Conservation (phyloP, 176 grass and related monocot genomes). For the Ananas comosus region DNA sequence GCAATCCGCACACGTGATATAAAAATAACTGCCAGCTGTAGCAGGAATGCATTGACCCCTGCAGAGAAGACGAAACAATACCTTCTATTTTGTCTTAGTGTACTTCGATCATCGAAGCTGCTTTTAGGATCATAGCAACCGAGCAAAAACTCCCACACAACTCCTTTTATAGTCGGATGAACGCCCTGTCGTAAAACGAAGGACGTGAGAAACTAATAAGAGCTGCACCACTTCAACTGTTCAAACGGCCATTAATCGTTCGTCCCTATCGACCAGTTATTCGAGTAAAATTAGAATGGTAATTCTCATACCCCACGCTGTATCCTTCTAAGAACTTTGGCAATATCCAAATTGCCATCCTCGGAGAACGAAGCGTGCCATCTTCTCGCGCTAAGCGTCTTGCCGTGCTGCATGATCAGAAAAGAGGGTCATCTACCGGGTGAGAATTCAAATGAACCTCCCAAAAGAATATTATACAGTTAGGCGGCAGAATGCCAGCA, state of each 20-base stretch:
- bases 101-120: slow-evolving; percentile 56
- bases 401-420: slow-evolving; percentile 51
- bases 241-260: neutral
- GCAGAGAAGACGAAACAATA: slow-evolving; percentile 14
- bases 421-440: neutral
- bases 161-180: slow-evolving; percentile 87
- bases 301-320: slow-evolving; percentile 59
- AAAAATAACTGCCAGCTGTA: neutral
- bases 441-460: slow-evolving; percentile 2
- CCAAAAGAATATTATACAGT: neutral
- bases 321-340: slow-evolving; percentile 61
- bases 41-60: neutral
- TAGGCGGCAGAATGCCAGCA: no score
- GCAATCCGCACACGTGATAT: slow-evolving; percentile 21
- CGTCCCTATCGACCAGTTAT: neutral
- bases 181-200: slow-evolving; percentile 50
- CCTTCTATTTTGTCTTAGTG: slow-evolving; percentile 65
- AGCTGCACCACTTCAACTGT: no score
- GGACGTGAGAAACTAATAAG: neutral
- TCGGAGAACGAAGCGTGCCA: slow-evolving; percentile 78
- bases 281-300: neutral
- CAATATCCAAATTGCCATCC: slow-evolving; percentile 64
- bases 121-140: slow-evolving; percentile 92
- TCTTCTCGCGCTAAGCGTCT: slow-evolving; percentile 70
- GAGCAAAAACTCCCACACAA: slow-evolving; percentile 93